These are phyloP conservation scores for Cordyceps farinosa DNA, from an alignment of 2,329 filamentous ascomycete species.

Conservation along the genomic window DNA sequence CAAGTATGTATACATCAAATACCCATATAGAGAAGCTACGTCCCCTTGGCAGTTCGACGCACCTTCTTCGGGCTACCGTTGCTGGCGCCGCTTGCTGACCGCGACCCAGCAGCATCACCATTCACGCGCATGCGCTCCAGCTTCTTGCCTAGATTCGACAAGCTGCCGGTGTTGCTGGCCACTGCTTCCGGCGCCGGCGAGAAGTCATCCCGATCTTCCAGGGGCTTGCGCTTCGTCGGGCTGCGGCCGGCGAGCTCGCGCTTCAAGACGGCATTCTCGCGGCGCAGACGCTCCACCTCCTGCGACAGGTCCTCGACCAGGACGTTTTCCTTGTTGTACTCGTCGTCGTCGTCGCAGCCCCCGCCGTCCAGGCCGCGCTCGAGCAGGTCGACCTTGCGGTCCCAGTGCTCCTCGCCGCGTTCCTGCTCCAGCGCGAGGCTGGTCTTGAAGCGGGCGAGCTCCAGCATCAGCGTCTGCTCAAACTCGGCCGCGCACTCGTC, in stretches of 20 bases:
- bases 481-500: conserved; percentile 89
- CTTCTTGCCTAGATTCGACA: conserved; percentile 41
- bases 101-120: conserved; percentile 30
- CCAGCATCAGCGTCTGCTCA: conserved; percentile 69
- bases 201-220: conserved; percentile 52
- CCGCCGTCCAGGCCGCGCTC: conserved; percentile 44
- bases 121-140: conserved; percentile 51
- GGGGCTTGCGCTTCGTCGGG: conserved; percentile 56
- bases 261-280: conserved; percentile 61
- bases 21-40: neutral
- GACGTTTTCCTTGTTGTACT: conserved; percentile 60
- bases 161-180: conserved; percentile 19
- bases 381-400: conserved; percentile 73
- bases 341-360: conserved; percentile 47
- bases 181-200: conserved; percentile 19
- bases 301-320: conserved; percentile 61
- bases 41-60: conserved; percentile 32
- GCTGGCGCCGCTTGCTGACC: conserved; percentile 26
- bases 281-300: conserved; percentile 67
- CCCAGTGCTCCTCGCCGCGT: conserved; percentile 76
- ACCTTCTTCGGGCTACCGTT: conserved; percentile 51
- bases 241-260: conserved; percentile 62
- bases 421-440: conserved; percentile 76
- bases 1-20: neutral
- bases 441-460: conserved; percentile 77